phyloP scores from a whole-genome alignment of 2,329 filamentous ascomycete species.

The Pseudogymnoascus sp. region DNA sequence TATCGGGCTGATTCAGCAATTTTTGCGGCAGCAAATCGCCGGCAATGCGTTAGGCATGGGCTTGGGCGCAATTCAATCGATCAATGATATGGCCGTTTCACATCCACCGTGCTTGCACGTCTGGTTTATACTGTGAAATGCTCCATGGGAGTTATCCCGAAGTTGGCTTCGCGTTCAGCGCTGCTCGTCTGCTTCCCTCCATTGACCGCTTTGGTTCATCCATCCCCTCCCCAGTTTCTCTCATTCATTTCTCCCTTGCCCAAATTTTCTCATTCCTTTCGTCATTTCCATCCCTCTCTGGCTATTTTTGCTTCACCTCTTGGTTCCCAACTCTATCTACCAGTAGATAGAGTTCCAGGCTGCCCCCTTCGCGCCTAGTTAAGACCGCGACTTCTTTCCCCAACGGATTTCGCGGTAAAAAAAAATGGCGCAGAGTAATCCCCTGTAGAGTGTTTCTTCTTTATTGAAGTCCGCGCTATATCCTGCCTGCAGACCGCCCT shows the following conservation, averaged over 20 bases:
- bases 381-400: constrained; percentile 75
- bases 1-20: constrained; percentile 7
- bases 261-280: neutral
- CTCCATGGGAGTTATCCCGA: constrained; percentile 69
- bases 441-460: constrained; percentile 34
- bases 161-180: constrained; percentile 33
- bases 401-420: constrained; percentile 86
- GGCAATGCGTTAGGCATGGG: constrained; percentile 23
- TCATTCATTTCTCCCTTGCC: neutral
- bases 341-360: neutral
- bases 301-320: neutral
- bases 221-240: neutral
- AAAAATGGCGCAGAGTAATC: constrained; percentile 84
- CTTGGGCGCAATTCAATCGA: constrained; percentile 28
- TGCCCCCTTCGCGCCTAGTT: constrained; percentile 53
- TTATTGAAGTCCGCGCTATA: constrained; percentile 32
- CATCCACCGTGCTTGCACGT: constrained; percentile 35
- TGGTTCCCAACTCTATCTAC: neutral
- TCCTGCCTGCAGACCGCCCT: constrained; percentile 77
- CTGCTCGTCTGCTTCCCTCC: constrained; percentile 7
- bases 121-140: constrained; percentile 50
- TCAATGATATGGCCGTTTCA: constrained; percentile 62
- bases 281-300: neutral
- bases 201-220: neutral
- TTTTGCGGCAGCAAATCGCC: constrained; percentile 9